Conservation (phyloP, 352 stramenopile species). For the Elongisporangium undulatum region DNA sequence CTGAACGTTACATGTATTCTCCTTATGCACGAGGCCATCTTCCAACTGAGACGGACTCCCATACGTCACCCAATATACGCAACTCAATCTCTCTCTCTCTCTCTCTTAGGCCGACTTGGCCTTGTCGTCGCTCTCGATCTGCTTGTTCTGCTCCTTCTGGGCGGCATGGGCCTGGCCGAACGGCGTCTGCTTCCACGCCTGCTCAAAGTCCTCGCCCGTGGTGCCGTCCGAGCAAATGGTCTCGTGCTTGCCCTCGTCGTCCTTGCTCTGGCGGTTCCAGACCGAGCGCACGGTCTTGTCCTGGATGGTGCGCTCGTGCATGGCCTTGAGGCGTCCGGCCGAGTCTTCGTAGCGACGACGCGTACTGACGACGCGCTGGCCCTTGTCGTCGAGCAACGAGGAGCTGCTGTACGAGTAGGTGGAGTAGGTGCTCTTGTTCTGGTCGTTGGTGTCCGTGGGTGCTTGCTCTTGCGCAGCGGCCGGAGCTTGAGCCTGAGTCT, state of each 20-base stretch:
- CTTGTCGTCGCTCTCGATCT: background rate
- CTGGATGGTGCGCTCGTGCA: slow-evolving; percentile 35
- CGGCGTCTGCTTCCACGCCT: slow-evolving; percentile 54
- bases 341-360: slow-evolving; percentile 43
- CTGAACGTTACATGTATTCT: too few relatives aligned
- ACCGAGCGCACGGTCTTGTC: slow-evolving; percentile 30
- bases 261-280: slow-evolving; percentile 21
- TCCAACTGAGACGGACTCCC: too few relatives aligned
- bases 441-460: slow-evolving; percentile 1
- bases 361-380: slow-evolving; percentile 23
- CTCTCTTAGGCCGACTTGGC: too few relatives aligned
- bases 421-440: slow-evolving; percentile 18
- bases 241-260: slow-evolving; percentile 32
- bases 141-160: slow-evolving; percentile 16
- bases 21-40: too few relatives aligned
- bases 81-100: too few relatives aligned
- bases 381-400: slow-evolving; percentile 33
- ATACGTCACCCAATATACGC: too few relatives aligned
- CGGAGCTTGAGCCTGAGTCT: background rate
- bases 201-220: slow-evolving; percentile 51
- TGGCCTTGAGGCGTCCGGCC: slow-evolving; percentile 36
- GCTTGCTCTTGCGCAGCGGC: too few relatives aligned
- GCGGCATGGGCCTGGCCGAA: slow-evolving; percentile 37
- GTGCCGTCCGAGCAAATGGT: slow-evolving; percentile 21
- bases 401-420: slow-evolving; percentile 45